These are phyloP conservation scores for Phyllosticta paracitricarpa DNA, from an alignment of 2,329 filamentous ascomycete genomes.

Conservation along the genomic window DNA sequence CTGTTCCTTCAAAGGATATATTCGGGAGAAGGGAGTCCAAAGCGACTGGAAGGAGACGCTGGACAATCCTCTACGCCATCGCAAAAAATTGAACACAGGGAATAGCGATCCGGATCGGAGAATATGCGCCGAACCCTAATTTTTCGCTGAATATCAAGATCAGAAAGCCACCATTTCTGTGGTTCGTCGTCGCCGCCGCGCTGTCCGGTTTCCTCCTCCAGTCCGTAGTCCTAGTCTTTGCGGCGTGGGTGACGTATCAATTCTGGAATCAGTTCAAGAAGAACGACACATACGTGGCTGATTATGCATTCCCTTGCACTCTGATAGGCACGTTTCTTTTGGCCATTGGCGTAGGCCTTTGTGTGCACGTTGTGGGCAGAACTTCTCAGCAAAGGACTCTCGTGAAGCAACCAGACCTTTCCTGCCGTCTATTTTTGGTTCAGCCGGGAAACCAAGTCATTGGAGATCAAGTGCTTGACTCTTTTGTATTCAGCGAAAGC, in stretches of 20 bases:
- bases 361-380: conserved; percentile 26
- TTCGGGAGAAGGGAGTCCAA: background rate
- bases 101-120: conserved; percentile 19
- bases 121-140: conserved; percentile 15
- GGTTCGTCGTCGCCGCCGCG: conserved; percentile 13
- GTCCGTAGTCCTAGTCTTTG: conserved; percentile 6
- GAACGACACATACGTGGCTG: background rate
- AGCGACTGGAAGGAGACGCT: background rate
- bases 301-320: conserved; percentile 24
- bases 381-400: conserved; percentile 15
- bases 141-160: conserved; percentile 17
- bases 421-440: background rate
- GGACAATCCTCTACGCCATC: background rate
- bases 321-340: conserved; percentile 24
- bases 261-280: background rate
- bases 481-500: background rate
- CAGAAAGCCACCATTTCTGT: background rate
- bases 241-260: conserved; percentile 11
- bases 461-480: background rate
- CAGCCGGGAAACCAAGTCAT: background rate
- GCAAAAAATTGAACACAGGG: background rate
- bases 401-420: background rate
- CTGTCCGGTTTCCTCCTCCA: conserved; percentile 9
- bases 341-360: conserved; percentile 19
- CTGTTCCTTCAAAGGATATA: background rate